Conservation (phyloP, 768 basidiomycete species). For the Holtermannia corniformis region DNA sequence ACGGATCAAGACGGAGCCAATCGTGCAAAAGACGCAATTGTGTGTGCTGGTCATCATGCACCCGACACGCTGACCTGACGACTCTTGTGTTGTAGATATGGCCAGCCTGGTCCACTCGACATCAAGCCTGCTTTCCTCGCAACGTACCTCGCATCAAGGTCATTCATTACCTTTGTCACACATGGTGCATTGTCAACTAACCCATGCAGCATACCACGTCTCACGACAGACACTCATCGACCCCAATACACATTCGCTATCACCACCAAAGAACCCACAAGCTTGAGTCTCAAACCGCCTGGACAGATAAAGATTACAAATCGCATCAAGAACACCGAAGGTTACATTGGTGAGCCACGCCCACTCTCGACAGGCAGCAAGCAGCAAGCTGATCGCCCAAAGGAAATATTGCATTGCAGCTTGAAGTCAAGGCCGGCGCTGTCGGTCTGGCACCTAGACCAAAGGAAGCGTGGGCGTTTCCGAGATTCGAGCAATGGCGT, state of each 20-base stretch:
- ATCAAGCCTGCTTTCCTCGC: conserved; percentile 21
- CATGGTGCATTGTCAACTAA: neutral
- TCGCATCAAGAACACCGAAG: conserved; percentile 21
- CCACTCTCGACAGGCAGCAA: neutral
- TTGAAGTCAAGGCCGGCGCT: neutral
- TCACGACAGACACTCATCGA: conserved; percentile 5
- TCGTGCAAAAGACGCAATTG: conserved; percentile 35
- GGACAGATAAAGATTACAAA: conserved; percentile 13
- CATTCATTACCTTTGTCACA: neutral
- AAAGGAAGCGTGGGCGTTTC: conserved; percentile 15
- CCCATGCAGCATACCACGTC: conserved; percentile 14
- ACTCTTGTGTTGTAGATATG: conserved; percentile 14
- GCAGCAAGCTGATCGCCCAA: neutral
- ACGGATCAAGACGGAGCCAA: conserved; percentile 33
- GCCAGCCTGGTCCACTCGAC: conserved; percentile 7
- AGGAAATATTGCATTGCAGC: conserved; percentile 30
- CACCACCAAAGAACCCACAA: conserved; percentile 20
- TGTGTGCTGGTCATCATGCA: conserved; percentile 12
- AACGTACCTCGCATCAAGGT: conserved; percentile 24
- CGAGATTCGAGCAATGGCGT: conserved; percentile 13
- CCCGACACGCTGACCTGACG: neutral
- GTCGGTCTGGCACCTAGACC: conserved; percentile 11
- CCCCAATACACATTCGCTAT: conserved; percentile 32
- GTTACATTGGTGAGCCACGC: conserved; percentile 24
- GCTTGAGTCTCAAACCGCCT: conserved; percentile 8